A percentile compares a stretch with the other conserved stretches of the same genome.
These are phyloP conservation scores for Apocynum venetum DNA, from an alignment of 257 asterid genomes.

Conservation along the genomic window DNA sequence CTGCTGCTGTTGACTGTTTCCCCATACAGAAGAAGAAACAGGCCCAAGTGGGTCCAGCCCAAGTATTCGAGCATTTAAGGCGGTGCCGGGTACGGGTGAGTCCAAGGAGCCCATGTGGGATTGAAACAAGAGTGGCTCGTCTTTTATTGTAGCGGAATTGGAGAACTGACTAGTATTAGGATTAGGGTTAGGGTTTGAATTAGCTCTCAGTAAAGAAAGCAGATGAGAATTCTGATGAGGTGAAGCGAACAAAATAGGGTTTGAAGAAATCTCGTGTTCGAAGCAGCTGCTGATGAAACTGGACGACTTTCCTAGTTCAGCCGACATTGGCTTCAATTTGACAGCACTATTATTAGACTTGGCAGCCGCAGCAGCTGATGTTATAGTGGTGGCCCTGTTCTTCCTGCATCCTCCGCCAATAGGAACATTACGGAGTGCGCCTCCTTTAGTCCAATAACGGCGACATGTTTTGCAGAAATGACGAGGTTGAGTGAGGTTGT, in stretches of 20 bases:
- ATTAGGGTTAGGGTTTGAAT: slow-evolving; percentile 42
- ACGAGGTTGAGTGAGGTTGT: slow-evolving; percentile 90
- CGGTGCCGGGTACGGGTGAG: background rate
- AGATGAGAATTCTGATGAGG: slow-evolving; percentile 42
- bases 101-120: slow-evolving; percentile 22
- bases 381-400: slow-evolving; percentile 39
- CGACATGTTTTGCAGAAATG: slow-evolving; percentile 93
- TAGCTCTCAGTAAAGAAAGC: slow-evolving; percentile 48
- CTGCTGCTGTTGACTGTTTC: slow-evolving; percentile 33
- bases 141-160: slow-evolving; percentile 27
- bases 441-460: slow-evolving; percentile 93
- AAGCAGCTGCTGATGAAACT: slow-evolving; percentile 29
- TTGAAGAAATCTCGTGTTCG: slow-evolving; percentile 33
- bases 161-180: slow-evolving; percentile 8
- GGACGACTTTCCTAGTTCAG: slow-evolving; percentile 35
- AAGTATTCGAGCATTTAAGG: slow-evolving; percentile 21
- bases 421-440: slow-evolving; percentile 82
- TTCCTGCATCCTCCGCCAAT: slow-evolving; percentile 87
- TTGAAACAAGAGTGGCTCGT: slow-evolving; percentile 30
- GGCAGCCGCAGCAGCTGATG: slow-evolving; percentile 22
- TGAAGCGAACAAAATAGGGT: slow-evolving; percentile 45
- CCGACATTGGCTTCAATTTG: slow-evolving; percentile 35
- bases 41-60: slow-evolving; percentile 34
- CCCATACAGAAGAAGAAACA: slow-evolving; percentile 31
- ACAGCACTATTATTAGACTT: slow-evolving; percentile 32